Conservation (phyloP, 108 stramenopile species). For the Asterionellopsis glacialis region DNA sequence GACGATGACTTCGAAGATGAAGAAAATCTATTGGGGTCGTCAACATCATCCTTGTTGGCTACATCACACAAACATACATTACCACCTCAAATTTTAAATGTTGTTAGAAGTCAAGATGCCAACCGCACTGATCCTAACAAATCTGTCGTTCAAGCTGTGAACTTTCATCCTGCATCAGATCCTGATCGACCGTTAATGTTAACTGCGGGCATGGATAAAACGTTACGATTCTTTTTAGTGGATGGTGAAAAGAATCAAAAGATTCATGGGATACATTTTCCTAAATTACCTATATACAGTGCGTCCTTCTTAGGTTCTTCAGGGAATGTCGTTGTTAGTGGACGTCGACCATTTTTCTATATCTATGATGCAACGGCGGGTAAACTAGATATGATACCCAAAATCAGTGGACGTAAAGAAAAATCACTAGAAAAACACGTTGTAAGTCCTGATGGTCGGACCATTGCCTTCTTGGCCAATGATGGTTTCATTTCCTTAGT, state of each 20-base stretch:
- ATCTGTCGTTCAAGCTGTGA: constrained; percentile 63
- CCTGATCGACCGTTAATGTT: constrained; percentile 65
- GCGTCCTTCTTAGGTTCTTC: constrained; percentile 79
- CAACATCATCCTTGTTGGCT: constrained; percentile 19
- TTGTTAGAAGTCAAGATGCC: constrained; percentile 76
- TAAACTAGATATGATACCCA: constrained; percentile 57
- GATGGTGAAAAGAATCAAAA: constrained; percentile 69
- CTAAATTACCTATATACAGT: constrained; percentile 83
- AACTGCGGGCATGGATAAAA: constrained; percentile 89
- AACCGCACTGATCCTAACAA: constrained; percentile 77
- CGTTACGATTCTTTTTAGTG: constrained; percentile 86
- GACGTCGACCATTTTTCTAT: constrained; percentile 91
- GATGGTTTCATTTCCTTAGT: constrained; percentile 92
- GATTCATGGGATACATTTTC: constrained; percentile 89
- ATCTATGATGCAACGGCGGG: constrained; percentile 87
- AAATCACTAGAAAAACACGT: constrained; percentile 78
- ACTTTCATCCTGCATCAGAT: constrained; percentile 82
- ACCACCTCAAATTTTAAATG: constrained; percentile 54
- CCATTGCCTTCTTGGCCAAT: constrained; percentile 88
- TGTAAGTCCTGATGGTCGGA: constrained; percentile 76
- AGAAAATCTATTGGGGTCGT: constrained; percentile 18
- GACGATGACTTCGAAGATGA: constrained; percentile 30
- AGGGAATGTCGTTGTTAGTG: constrained; percentile 78
- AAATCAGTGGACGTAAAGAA: constrained; percentile 71
- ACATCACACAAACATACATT: constrained; percentile 24